phyloP scores from a whole-genome alignment of 331 rosid genomes.

The Quercus tomentella region DNA sequence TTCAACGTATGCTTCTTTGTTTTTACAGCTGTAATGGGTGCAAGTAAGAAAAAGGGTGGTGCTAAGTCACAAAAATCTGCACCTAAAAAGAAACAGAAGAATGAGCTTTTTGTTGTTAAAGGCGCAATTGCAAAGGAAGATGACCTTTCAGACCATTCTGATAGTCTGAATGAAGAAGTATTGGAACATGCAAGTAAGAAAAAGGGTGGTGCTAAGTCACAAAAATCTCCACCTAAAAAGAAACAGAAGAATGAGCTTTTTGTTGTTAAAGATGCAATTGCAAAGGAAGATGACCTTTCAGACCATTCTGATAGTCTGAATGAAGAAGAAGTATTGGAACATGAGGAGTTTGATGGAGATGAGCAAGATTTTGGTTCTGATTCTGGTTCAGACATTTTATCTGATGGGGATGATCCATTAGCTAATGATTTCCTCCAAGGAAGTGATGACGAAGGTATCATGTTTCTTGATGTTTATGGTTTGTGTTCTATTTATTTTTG shows the following conservation, averaged over 20 bases:
- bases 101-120: constrained; percentile 29
- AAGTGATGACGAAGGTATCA: constrained; percentile 57
- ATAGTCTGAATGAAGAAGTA: constrained; percentile 37
- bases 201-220: constrained; percentile 33
- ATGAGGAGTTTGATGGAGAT: constrained; percentile 24
- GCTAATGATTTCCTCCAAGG: constrained; percentile 65
- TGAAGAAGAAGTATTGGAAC: constrained; percentile 36
- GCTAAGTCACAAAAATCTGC: constrained; percentile 31
- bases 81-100: constrained; percentile 45
- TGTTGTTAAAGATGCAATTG: constrained; percentile 24
- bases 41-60: constrained; percentile 34
- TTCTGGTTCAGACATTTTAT: constrained; percentile 56
- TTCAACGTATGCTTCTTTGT: not conserved
- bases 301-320: constrained; percentile 36
- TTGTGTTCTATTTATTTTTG: not conserved
- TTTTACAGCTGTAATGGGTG: constrained; percentile 42
- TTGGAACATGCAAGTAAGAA: constrained; percentile 29
- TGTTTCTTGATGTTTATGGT: not conserved
- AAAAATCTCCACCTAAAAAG: constrained; percentile 31
- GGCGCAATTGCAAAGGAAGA: constrained; percentile 15
- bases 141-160: constrained; percentile 32
- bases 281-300: constrained; percentile 21
- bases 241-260: constrained; percentile 44
- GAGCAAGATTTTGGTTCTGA: constrained; percentile 38
- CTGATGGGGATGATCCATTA: constrained; percentile 62